Base-by-base conservation (phyloP, 2,329 filamentous ascomycete genomes). In the Fusarium longipes region DNA sequence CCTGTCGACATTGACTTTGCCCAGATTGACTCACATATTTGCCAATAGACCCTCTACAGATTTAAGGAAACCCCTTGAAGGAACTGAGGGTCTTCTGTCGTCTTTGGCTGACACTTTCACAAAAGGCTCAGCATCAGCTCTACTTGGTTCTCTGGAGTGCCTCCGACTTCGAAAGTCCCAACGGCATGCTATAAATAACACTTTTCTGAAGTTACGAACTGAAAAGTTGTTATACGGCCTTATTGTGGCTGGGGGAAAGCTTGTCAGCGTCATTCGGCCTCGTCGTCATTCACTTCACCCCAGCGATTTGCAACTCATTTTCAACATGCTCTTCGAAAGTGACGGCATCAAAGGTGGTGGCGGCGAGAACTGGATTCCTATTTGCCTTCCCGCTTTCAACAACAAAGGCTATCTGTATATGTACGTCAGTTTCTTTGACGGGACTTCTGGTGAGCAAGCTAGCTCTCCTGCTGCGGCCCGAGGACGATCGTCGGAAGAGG, bases 301-400 rank as follows among this genome's bases (percentile, higher is more conserved):
- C 0, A 95, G 94, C 66, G 96, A 99, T 76, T 84, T 99, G 24
- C 95, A 97, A 75, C 86, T 99, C 43, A 94, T 99, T 63, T 99
- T 99, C 84, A 98, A 98, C 76, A 99, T 99, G 96, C 88, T 99
- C 3, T 99, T 99, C 73, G 94, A 97, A 80, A 96, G 95, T 3
- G 93, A 93, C 47, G 91, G 93, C 40, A 91, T 99, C 76, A 95
- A 96, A 76, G 91, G 93, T 20, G 94, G 92, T 8, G 93, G 86
- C 36, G 96, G 95, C 29, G 96, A 99, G 78, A 97, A 95, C 73
- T 99, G 96, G 96, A 95, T 98, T 45, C 96, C 96, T 0, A 84
- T 99, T 8, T 99, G 96, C 73, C 85, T 99, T 5, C 96, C 96
- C 1, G 95, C 94, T 7, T 99, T 99, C 81, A 99, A 99, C 81